Conservation (phyloP, 1,139 yeast species). For the Pichia sp. region DNA sequence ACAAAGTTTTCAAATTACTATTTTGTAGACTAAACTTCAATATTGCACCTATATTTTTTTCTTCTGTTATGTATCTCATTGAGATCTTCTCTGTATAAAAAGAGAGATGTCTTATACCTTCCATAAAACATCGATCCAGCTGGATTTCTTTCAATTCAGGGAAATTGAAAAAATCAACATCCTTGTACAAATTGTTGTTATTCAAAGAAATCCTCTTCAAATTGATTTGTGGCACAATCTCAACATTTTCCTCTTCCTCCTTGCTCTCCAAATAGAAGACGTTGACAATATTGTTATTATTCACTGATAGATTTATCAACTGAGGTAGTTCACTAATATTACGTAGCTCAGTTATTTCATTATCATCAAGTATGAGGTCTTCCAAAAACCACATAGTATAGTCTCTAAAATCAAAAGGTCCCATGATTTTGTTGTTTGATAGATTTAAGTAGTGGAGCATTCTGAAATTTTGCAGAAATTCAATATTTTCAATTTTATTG, state of each 20-base stretch:
- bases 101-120: conserved; percentile 31
- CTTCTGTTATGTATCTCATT: conserved; percentile 38
- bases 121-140: conserved; percentile 43
- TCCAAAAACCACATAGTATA: conserved; percentile 41
- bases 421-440: conserved; percentile 41
- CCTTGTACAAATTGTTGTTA: conserved; percentile 36
- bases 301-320: conserved; percentile 41
- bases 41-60: conserved; percentile 14
- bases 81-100: conserved; percentile 37
- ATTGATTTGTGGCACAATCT: conserved; percentile 21
- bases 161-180: conserved; percentile 35
- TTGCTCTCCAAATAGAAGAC: conserved; percentile 1
- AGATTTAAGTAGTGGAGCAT: conserved; percentile 43
- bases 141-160: conserved; percentile 44
- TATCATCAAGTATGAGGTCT: conserved; percentile 44
- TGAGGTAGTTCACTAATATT: conserved; percentile 39
- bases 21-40: conserved; percentile 15
- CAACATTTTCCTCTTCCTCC: conserved; percentile 3
- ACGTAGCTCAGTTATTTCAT: conserved; percentile 35
- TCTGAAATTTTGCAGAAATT: conserved; percentile 40
- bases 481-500: conserved; percentile 38
- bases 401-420: conserved; percentile 38
- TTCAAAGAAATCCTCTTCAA: conserved; percentile 45
- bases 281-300: conserved; percentile 38
- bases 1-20: conserved; percentile 19